Conservation (phyloP, 2,329 filamentous ascomycete genomes). For the Aspergillus unguis region DNA sequence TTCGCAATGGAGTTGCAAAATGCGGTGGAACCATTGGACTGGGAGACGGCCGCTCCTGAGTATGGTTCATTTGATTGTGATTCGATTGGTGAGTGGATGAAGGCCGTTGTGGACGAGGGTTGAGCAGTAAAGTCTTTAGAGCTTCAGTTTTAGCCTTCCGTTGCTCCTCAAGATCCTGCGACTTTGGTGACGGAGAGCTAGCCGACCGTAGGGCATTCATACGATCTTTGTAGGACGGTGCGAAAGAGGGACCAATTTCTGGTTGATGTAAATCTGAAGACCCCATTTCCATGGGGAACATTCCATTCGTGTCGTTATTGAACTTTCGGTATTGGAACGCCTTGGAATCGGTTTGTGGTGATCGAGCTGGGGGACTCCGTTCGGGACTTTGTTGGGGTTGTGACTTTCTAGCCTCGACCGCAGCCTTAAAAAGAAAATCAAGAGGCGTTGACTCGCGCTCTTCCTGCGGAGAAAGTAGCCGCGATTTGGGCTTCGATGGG, state of each 20-base stretch:
- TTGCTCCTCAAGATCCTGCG: conserved; percentile 34
- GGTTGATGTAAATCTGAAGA: conserved; percentile 51
- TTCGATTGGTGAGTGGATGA: conserved; percentile 30
- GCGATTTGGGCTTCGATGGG: conserved; percentile 45
- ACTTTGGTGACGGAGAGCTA: conserved; percentile 31
- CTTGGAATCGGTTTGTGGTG: conserved; percentile 45
- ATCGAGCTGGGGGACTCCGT: conserved; percentile 46
- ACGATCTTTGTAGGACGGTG: conserved; percentile 52
- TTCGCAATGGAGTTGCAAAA: conserved; percentile 31
- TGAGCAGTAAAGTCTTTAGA: conserved; percentile 46
- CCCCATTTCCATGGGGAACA: conserved; percentile 69
- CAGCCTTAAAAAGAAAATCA: conserved; percentile 85
- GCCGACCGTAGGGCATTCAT: conserved; percentile 44
- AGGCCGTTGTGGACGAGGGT: conserved; percentile 38
- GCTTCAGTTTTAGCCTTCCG: conserved; percentile 44
- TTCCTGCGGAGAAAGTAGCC: conserved; percentile 33
- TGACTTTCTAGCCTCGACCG: conserved; percentile 62
- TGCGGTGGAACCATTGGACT: conserved; percentile 24
- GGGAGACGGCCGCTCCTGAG: conserved; percentile 16
- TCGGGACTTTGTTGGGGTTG: conserved; percentile 50
- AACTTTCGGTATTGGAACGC: conserved; percentile 42
- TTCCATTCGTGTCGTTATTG: conserved; percentile 50
- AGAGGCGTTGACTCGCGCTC: conserved; percentile 67
- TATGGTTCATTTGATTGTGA: conserved; percentile 19
- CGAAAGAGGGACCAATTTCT: conserved; percentile 64